Evolutionary conservation across 2,329 filamentous ascomycete genomes (phyloP), one percentile per base, ranked within the genome.

Genomic region (Tricladium varicosporioides): DNA sequence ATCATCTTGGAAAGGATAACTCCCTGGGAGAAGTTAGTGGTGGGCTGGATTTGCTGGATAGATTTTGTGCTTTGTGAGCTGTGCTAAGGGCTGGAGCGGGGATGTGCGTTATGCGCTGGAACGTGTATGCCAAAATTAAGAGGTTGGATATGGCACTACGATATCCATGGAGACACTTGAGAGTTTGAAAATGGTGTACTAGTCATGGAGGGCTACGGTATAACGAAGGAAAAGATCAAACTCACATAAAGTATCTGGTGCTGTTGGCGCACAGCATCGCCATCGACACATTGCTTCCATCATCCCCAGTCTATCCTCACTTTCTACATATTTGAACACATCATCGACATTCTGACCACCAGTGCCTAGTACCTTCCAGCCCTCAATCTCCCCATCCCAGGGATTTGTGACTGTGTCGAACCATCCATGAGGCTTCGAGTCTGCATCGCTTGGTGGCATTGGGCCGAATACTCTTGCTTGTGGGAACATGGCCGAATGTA

Each of bases 281-380:
- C 94, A 99, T 58, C 92, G 82, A 63, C 96, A 86, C 84, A 96
- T 94, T 56, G 87, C 87, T 73, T 97, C 94, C 89, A 97, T 94
- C 82, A 97, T 90, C 48, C 87, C 87, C 22, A 97, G 70, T 16
- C 92, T 78, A 64, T 92, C 85, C 44, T 91, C 84, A 36, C 84
- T 86, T 56, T 88, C 85, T 22, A 97, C 82, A 69, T 99, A 99
- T 72, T 93, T 94, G 72, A 92, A 90, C 2, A 97, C 84, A 72
- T 99, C 95, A 66, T 96, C 89, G 2, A 99, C 83, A 53, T 96
- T 96, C 75, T 99, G 94, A 0, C 94, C 94, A 36, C 90, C 89
- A 0, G 89, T 94, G 10, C 89, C 92, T 46, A 97, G 81, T 5
- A 97, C 75, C 45, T 91, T 83, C 87, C 91, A 96, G 1, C 94